Conservation (phyloP, 2,329 filamentous ascomycete species). For the Biscogniauxia mediterranea region DNA sequence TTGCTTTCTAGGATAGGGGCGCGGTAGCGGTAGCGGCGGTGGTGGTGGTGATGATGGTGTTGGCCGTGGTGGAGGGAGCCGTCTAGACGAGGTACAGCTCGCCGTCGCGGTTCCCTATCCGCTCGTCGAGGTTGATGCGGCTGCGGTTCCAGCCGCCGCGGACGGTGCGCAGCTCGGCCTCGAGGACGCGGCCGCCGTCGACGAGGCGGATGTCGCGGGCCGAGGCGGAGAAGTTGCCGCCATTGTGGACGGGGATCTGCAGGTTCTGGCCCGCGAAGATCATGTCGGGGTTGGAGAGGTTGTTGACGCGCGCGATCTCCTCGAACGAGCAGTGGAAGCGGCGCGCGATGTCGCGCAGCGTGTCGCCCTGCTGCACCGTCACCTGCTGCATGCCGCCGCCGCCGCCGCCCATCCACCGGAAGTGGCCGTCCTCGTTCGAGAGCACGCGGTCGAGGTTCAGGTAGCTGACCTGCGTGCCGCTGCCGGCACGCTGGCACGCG, state of each 20-base stretch:
- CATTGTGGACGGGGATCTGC: slow-evolving; percentile 30
- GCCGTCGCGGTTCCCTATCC: slow-evolving; percentile 20
- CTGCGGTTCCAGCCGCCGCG: slow-evolving; percentile 19
- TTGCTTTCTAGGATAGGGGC: no score
- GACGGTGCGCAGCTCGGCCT: slow-evolving; percentile 19
- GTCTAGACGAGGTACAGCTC: neutral
- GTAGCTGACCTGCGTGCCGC: slow-evolving; percentile 33
- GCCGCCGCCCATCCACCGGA: slow-evolving; percentile 34
- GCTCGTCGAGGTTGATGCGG: slow-evolving; percentile 22
- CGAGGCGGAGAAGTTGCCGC: slow-evolving; percentile 35
- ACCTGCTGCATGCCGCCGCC: slow-evolving; percentile 23
- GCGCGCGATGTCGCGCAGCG: slow-evolving; percentile 38
- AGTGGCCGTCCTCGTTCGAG: slow-evolving; percentile 37
- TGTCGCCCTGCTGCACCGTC: slow-evolving; percentile 42
- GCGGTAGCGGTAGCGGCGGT: no score
- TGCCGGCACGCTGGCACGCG: slow-evolving; percentile 33
- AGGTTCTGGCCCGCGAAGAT: slow-evolving; percentile 43
- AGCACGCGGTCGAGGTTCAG: slow-evolving; percentile 37
- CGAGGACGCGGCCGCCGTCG: slow-evolving; percentile 36
- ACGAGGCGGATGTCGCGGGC: slow-evolving; percentile 36
- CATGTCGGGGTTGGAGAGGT: slow-evolving; percentile 40
- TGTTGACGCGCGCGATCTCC: slow-evolving; percentile 39
- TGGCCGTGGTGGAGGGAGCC: neutral
- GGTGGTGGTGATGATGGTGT: no score
- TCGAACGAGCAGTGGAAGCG: slow-evolving; percentile 35